Evolutionary conservation across 768 basidiomycete genomes (phyloP).

Genomic region (Boletellus emodensis): DNA sequence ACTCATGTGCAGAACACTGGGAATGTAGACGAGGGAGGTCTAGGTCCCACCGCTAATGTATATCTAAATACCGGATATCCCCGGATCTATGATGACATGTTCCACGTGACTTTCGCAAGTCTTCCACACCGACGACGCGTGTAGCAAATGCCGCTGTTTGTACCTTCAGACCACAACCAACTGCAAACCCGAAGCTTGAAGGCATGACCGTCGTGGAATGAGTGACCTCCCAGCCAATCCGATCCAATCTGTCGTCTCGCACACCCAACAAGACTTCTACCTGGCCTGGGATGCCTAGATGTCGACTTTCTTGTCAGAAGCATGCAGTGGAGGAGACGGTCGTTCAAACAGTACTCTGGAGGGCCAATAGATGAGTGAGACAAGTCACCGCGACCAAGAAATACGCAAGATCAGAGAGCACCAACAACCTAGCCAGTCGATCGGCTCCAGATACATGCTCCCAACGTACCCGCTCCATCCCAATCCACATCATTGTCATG

Average conservation of each 20-base stretch:
- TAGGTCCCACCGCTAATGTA: too few relatives aligned
- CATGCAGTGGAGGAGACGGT: slow-evolving; percentile 20
- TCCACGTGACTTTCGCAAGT: too few relatives aligned
- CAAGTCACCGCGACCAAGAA: slow-evolving; percentile 11
- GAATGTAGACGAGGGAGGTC: too few relatives aligned
- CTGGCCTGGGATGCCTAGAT: background rate
- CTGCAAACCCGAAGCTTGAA: too few relatives aligned
- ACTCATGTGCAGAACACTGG: too few relatives aligned
- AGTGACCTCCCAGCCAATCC: background rate
- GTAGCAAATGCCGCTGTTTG: too few relatives aligned
- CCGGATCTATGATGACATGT: too few relatives aligned
- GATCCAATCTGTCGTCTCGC: background rate
- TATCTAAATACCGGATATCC: too few relatives aligned
- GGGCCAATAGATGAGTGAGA: slow-evolving; percentile 17
- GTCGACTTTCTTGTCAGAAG: slow-evolving; percentile 4
- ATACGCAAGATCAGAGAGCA: slow-evolving; percentile 12
- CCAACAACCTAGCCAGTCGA: slow-evolving; percentile 4
- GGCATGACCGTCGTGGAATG: too few relatives aligned
- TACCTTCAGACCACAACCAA: too few relatives aligned
- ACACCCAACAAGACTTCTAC: slow-evolving; percentile 5
- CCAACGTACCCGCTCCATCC: slow-evolving; percentile 11
- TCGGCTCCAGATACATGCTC: slow-evolving; percentile 6
- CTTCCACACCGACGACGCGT: too few relatives aligned
- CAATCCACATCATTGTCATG: slow-evolving; percentile 10
- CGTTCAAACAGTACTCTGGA: slow-evolving; percentile 24